Conservation (phyloP, 805 yeast species). For the Wickerhamomyces alni region DNA sequence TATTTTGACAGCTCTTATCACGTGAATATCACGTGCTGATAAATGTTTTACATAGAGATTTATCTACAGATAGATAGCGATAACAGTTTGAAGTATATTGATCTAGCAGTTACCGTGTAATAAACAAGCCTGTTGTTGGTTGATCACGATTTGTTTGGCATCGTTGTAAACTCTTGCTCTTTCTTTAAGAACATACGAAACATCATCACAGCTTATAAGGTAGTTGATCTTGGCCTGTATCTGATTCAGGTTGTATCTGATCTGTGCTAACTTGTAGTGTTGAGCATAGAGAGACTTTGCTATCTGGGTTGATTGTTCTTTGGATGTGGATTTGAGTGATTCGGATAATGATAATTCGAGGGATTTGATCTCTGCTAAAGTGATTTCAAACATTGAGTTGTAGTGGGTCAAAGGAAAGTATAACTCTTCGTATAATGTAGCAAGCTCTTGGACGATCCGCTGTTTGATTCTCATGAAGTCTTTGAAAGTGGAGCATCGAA, state of each 20-base stretch:
- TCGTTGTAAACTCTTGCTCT: conserved; percentile 23
- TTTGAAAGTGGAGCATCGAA: conserved; percentile 9
- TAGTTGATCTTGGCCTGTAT: conserved; percentile 8
- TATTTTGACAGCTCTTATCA: too few species aligned
- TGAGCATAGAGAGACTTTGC: conserved; percentile 1
- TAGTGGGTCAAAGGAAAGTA: conserved; percentile 5
- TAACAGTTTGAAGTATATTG: too few species aligned
- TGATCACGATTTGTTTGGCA: conserved; percentile 19
- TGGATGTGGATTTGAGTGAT: background rate
- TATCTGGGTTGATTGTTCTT: background rate
- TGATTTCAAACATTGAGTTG: conserved; percentile 8
- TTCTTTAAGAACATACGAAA: conserved; percentile 22
- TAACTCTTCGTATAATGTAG: conserved; percentile 1
- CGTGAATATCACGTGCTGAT: too few species aligned
- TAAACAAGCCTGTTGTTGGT: conserved; percentile 7
- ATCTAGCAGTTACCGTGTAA: background rate
- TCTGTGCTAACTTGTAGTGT: conserved; percentile 3
- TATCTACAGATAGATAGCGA: too few species aligned
- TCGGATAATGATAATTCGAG: background rate
- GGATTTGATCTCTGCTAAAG: background rate
- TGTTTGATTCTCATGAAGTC: conserved; percentile 15
- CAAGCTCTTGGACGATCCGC: conserved; percentile 8
- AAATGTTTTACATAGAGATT: too few species aligned
- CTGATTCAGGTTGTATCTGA: conserved; percentile 9
- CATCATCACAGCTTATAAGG: conserved; percentile 16